A percentile compares a stretch with the other conserved stretches of the same genome.
Evolutionary conservation across 2,329 filamentous ascomycete species (phyloP).

Genomic region (Colletotrichum cuscutae): DNA sequence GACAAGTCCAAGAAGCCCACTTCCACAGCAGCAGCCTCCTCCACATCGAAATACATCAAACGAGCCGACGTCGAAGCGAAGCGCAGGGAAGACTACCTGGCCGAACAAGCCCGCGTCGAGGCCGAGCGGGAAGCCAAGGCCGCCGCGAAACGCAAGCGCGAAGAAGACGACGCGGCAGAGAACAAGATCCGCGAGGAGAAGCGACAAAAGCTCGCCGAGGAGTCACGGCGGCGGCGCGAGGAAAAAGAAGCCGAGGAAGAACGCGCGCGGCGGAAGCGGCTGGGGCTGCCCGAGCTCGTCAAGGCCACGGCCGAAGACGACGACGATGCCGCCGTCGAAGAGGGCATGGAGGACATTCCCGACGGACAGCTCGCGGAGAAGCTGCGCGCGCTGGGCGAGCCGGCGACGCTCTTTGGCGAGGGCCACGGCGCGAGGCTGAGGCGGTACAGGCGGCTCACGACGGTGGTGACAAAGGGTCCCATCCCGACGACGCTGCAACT

Average conservation of each 20-base stretch:
- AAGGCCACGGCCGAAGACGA: constrained; percentile 52
- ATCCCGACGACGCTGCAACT: constrained; percentile 87
- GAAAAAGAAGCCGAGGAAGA: constrained; percentile 81
- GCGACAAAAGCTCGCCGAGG: constrained; percentile 81
- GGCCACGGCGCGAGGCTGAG: constrained; percentile 74
- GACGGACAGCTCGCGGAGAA: constrained; percentile 77
- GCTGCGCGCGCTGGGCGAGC: constrained; percentile 78
- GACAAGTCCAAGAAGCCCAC: constrained; percentile 73
- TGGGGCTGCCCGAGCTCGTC: constrained; percentile 82
- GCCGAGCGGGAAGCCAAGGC: constrained; percentile 75
- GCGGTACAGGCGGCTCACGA: constrained; percentile 75
- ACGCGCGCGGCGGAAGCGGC: constrained; percentile 74
- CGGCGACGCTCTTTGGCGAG: constrained; percentile 84
- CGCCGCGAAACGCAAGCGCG: constrained; percentile 85
- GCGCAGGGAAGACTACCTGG: constrained; percentile 81
- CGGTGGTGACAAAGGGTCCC: constrained; percentile 76
- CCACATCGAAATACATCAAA: constrained; percentile 80
- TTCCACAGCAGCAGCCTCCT: constrained; percentile 43
- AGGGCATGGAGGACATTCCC: constrained; percentile 68
- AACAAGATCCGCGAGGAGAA: constrained; percentile 82
- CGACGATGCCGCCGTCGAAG: constrained; percentile 55
- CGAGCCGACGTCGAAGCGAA: constrained; percentile 88
- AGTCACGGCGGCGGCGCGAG: constrained; percentile 75
- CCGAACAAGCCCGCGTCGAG: constrained; percentile 82
- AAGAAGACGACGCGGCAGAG: constrained; percentile 83